Evolutionary conservation across 345 rosid species (phyloP), one percentile per base, ranked within the genome.

Genomic region (Eucalyptus sp.): DNA sequence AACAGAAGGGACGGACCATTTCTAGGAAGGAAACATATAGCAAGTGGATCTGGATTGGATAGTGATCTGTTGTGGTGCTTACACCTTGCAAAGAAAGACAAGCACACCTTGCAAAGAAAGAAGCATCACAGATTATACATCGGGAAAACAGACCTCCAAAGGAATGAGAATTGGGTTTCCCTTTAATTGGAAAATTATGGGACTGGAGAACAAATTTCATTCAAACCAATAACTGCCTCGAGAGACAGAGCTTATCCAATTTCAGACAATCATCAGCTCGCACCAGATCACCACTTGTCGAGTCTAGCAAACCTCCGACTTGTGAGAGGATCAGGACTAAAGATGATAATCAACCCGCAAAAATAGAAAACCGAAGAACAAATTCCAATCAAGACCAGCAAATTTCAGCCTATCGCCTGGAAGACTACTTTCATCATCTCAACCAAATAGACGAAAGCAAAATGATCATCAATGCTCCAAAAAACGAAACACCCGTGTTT

Each of bases 71-170:
- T n/a, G 41, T 37, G 79, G 79, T 0, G 5, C 43, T 0, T 16
- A 4, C 43, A 66, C 7, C 79, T 66, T 66, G 43, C 79, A 66
- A 66, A 66, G 79, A 31, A 31, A 1, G 43, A 66, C n/a, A n/a
- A n/a, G n/a, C n/a, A 4, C 43, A 66, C 7, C 79, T 66, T 66
- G 43, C 79, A 66, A 66, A 66, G 79, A 31, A 31, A 1, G 43
- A 66, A 31, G 43, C 12, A 3, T 33, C 80, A 31, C 43, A 2
- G 43, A 68, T 68, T 1, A 68, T 4, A 31, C 80, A 68, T 8
- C 7, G 1, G 17, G 0, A 20, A 68, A 0, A 52, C 56, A 52
- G 58, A 52, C 58, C 43, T 68, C 80, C 44, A 0, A 68, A 31
- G 24, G 11, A 31, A 16, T 68, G 41, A 68, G 43, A 68, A 16